phyloP scores from a whole-genome alignment of 169 alveolate species.

The Eimeria necatrix region DNA sequence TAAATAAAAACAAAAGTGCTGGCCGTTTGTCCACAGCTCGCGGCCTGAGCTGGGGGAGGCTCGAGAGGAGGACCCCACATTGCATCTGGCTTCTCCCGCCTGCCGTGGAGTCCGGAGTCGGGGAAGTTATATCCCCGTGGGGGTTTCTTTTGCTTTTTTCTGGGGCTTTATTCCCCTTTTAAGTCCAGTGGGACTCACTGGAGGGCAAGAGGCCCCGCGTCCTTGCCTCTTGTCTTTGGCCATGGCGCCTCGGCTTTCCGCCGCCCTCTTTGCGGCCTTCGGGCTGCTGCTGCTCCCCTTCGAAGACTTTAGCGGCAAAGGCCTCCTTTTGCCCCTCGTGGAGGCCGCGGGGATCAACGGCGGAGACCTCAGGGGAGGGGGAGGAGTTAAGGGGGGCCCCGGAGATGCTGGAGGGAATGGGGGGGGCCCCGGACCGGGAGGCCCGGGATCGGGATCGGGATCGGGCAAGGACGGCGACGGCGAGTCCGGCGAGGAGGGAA shows the following conservation, averaged over 20 bases:
- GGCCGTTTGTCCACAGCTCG: too few species aligned
- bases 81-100: too few species aligned
- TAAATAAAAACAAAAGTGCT: too few species aligned
- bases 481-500: background rate
- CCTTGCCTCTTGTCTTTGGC: background rate
- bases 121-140: too few species aligned
- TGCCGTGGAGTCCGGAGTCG: too few species aligned
- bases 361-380: background rate
- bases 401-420: background rate
- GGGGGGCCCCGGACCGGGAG: background rate
- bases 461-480: background rate
- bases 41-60: too few species aligned
- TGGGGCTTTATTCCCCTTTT: background rate
- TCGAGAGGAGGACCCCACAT: too few species aligned
- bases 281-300: constrained; percentile 15
- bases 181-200: background rate
- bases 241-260: background rate
- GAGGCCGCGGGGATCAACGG: background rate
- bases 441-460: background rate
- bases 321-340: background rate
- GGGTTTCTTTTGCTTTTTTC: background rate
- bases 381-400: background rate
- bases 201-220: background rate
- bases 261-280: background rate
- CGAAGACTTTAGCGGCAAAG: background rate